These are phyloP conservation scores for Centella asiatica DNA, from an alignment of 129 eudicot genomes.

Conservation along the genomic window DNA sequence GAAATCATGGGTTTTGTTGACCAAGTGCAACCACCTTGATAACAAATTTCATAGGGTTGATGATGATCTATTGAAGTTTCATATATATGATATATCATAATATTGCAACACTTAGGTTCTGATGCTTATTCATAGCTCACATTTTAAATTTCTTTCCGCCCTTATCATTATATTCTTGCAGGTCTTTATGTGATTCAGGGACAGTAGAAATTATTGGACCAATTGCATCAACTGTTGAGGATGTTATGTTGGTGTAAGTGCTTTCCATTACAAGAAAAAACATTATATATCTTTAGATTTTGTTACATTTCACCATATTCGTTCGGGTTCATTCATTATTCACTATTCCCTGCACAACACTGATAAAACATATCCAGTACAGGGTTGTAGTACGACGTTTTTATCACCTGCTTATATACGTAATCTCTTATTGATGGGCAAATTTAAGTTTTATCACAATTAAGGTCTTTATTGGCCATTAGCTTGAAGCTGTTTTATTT, in stretches of 20 bases:
- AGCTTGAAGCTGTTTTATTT: background rate
- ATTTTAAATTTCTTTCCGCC: no score
- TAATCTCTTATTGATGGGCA: no score
- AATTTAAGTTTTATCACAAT: background rate
- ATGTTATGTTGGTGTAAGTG: constrained; percentile 77
- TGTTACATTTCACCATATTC: background rate
- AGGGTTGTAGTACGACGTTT: background rate
- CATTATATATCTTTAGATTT: background rate
- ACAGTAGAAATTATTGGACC: constrained; percentile 88
- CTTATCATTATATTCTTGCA: constrained; percentile 26
- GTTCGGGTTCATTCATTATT: background rate
- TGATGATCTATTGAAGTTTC: no score
- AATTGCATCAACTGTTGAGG: constrained; percentile 81
- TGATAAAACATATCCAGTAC: background rate
- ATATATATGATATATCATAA: no score
- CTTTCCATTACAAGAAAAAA: background rate
- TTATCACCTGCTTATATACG: background rate
- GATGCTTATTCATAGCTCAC: no score
- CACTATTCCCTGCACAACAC: no score
- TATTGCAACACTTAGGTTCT: no score
- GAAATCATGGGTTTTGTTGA: no score
- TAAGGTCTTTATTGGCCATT: background rate
- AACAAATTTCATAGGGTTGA: no score
- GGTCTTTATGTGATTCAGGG: constrained; percentile 72
- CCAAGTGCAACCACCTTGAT: no score